phyloP scores from a whole-genome alignment of 1,284 basidiomycete species.

The Irpex lacteus region DNA sequence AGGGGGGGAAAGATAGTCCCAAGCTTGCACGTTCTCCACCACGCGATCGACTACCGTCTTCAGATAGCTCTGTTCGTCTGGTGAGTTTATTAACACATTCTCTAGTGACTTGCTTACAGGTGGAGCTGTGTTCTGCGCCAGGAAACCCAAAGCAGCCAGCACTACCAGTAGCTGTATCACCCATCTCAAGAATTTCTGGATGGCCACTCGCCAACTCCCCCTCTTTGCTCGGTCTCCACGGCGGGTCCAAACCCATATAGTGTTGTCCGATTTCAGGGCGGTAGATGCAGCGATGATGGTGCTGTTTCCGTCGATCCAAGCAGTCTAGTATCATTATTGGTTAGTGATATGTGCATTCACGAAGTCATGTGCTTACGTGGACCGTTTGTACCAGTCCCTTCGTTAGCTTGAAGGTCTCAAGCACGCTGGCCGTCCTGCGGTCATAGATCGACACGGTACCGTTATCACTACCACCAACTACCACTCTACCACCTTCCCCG shows the following conservation, averaged over 20 bases:
- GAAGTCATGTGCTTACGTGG: neutral
- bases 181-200: neutral
- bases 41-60: too few relatives aligned
- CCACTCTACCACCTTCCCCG: neutral
- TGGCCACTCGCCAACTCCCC: neutral
- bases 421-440: neutral
- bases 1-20: too few relatives aligned
- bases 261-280: neutral
- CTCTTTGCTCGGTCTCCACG: neutral
- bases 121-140: neutral
- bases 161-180: neutral
- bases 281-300: neutral
- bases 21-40: too few relatives aligned
- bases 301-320: neutral
- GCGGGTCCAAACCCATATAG: neutral
- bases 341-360: neutral
- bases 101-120: too few relatives aligned
- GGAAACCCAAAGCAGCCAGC: neutral
- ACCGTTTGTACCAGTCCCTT: neutral
- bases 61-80: too few relatives aligned
- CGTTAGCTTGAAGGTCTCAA: neutral
- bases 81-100: too few relatives aligned
- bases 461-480: neutral
- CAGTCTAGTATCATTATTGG: neutral
- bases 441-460: neutral